Conservation (phyloP, 75 land plant species). For the Selaginella tamariscina region DNA sequence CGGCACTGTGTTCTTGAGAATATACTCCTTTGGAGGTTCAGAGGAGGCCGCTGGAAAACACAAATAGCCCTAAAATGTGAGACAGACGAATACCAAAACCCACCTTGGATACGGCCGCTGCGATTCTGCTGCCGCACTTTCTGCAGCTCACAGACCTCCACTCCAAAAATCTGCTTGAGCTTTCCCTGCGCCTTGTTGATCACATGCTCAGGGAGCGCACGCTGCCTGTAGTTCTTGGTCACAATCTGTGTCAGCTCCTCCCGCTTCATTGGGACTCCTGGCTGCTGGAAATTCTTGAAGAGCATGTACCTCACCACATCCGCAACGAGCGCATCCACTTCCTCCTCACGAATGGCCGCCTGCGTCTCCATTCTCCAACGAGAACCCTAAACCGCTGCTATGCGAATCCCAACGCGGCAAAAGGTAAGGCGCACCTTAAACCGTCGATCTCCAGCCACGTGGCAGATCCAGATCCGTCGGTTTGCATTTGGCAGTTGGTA, state of each 20-base stretch:
- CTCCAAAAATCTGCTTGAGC: slow-evolving; percentile 54
- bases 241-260: slow-evolving; percentile 68
- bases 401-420: too few species aligned
- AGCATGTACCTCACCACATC: slow-evolving; percentile 75
- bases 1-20: slow-evolving; percentile 49
- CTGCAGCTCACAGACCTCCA: slow-evolving; percentile 75
- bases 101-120: slow-evolving; percentile 40
- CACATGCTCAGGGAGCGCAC: slow-evolving; percentile 42
- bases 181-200: slow-evolving; percentile 57
- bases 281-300: slow-evolving; percentile 64
- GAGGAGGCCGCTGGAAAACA: slow-evolving; percentile 33
- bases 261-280: slow-evolving; percentile 73
- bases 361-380: too few species aligned
- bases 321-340: slow-evolving; percentile 65
- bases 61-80: background rate
- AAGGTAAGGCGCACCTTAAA: too few species aligned
- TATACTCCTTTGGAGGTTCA: slow-evolving; percentile 53
- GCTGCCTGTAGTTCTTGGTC: slow-evolving; percentile 52
- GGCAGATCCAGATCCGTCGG: too few species aligned
- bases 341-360: slow-evolving; percentile 22
- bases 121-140: slow-evolving; percentile 41
- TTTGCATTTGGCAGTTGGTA: too few species aligned
- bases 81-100: slow-evolving; percentile 4
- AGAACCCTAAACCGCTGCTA: too few species aligned
- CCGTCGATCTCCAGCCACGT: too few species aligned